Evolutionary conservation across 495 filamentous ascomycete species (phyloP).

Genomic region (Clavariopsis aquatica): DNA sequence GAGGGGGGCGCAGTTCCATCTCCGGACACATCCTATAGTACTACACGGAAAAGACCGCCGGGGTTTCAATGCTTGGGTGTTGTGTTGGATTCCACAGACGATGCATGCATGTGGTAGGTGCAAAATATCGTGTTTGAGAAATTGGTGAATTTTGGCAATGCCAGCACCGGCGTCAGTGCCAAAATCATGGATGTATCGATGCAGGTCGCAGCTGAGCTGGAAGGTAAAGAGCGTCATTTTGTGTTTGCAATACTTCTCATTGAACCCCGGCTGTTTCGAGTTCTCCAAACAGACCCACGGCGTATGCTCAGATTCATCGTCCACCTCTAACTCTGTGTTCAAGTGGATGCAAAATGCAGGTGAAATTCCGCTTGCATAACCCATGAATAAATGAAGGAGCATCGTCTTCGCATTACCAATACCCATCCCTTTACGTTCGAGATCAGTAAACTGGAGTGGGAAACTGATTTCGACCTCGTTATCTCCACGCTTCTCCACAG

Average conservation of each 20-base stretch:
- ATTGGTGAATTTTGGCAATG: conserved; percentile 19
- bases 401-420: conserved; percentile 23
- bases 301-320: conserved; percentile 15
- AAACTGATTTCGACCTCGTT: conserved; percentile 38
- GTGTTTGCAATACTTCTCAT: conserved; percentile 5
- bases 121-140: conserved; percentile 11
- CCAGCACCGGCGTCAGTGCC: conserved; percentile 10
- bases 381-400: conserved; percentile 20
- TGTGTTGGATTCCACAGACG: conserved; percentile 31
- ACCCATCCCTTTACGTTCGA: conserved; percentile 28
- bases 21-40: conserved; percentile 11
- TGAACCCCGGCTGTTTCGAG: conserved; percentile 11
- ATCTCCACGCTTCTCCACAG: conserved; percentile 26
- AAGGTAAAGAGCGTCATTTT: conserved; percentile 25
- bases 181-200: conserved; percentile 9
- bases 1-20: conserved; percentile 27
- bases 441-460: conserved; percentile 26
- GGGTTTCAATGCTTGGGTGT: conserved; percentile 12
- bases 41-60: conserved; percentile 36
- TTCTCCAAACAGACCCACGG: conserved; percentile 13
- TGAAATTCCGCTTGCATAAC: conserved; percentile 5
- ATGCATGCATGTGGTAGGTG: conserved; percentile 31
- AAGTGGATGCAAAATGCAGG: conserved; percentile 40
- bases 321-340: conserved; percentile 15
- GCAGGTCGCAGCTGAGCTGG: conserved; percentile 30